Evolutionary conservation across 495 filamentous ascomycete species (phyloP).

Genomic region (Aspergillus asperescens): DNA sequence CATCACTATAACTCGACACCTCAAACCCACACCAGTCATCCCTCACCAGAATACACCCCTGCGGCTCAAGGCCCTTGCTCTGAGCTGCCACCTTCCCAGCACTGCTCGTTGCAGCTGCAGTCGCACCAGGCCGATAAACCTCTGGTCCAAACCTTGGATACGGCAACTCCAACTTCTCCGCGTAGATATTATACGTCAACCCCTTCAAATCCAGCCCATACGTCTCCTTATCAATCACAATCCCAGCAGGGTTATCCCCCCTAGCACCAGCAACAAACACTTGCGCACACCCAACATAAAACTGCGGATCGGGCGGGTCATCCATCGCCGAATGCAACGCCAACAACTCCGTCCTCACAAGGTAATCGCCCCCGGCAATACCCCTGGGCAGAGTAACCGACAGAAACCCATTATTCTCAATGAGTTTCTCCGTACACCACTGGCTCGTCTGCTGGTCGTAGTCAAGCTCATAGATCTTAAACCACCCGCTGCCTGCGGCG

Average conservation of each 20-base stretch:
- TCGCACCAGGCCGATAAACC: conserved; percentile 29
- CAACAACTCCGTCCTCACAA: conserved; percentile 62
- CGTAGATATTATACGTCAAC: conserved; percentile 60
- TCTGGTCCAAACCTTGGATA: conserved; percentile 59
- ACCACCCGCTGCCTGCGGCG: conserved; percentile 66
- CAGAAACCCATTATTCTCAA: conserved; percentile 58
- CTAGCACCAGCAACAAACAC: conserved; percentile 46
- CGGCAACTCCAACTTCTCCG: conserved; percentile 30
- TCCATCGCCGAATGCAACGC: conserved; percentile 60
- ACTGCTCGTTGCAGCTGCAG: background rate
- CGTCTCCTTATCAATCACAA: conserved; percentile 59
- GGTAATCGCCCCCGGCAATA: conserved; percentile 60
- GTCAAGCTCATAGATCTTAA: conserved; percentile 70
- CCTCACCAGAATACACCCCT: conserved; percentile 55
- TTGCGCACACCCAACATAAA: conserved; percentile 67
- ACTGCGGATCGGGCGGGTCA: conserved; percentile 51
- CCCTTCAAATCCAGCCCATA: conserved; percentile 46
- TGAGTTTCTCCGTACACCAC: conserved; percentile 67
- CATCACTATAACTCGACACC: conserved; percentile 46
- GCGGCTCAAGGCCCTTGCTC: conserved; percentile 40
- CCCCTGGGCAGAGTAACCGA: conserved; percentile 53
- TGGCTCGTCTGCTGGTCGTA: conserved; percentile 47
- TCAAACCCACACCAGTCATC: conserved; percentile 67
- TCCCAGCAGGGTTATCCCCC: conserved; percentile 39
- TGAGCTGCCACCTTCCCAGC: conserved; percentile 15